Base-by-base conservation (phyloP, 305 asterid species). In the Solanum hybrid region DNA sequence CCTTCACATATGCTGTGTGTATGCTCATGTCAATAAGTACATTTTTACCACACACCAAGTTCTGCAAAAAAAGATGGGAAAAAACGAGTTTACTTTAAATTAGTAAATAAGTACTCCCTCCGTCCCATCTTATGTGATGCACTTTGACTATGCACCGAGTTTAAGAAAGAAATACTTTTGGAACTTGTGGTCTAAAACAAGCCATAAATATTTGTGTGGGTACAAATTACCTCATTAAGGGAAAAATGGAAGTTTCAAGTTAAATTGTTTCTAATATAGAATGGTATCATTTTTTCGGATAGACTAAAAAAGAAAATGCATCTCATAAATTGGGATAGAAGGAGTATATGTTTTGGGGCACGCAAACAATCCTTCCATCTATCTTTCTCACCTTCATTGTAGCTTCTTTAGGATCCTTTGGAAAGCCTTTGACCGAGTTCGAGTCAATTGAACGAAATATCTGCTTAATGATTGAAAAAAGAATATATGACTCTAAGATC, bases 371-470 rank as follows among this genome's bases (percentile, higher is more conserved):
- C 26, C 75, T 24, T 83, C 72, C 70, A 76, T 57, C 51, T 57
- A 65, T 89, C 90, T 90, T 89, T 90, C 95, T 93, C 93, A 97
- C 99, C 97, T 93, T 92, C 90, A 61, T 31, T 84, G 96, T 91
- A 84, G 96, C 97, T 80, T 95, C 98, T 93, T 95, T 95, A 88
- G 99, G 99, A 92, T 95, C 96, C 95, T 97, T 98, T 2, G 99
- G 98, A 92, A 98, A 98, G 86, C 94, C 95, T 94, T 94, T 98
- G 27, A 97, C 99, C 6, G 99, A 98, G 92, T 96, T 97, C 75
- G 99, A 98, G 93, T 98, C 99, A 89, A 97, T 98, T 57, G 99
- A 98, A 86, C 99, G 99, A 79, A 98, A 98, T 90, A 98, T 91
- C 99, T 98, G 93, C 90, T 91, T 29, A 89, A 90, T 29, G 65